Evolutionary conservation across 116 monocot genomes (phyloP), one percentile per base, ranked within the genome.

Genomic region (Dioscorea cayenensis): DNA sequence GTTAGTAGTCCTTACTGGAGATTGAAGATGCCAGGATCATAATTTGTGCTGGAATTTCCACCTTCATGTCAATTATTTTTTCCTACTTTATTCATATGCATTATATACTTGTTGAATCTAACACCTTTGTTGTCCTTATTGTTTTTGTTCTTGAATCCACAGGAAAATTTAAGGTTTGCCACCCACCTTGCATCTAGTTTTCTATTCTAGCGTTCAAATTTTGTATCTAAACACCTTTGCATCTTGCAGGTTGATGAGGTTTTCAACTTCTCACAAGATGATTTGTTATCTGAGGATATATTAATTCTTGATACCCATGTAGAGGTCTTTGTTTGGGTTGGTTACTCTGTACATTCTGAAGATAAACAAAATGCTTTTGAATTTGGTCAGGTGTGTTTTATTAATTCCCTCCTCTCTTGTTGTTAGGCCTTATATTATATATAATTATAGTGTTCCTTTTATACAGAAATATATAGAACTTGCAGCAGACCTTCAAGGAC

Each of bases 271-370:
- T 79, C 91, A 25, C 99, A 99, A 94, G 99, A 99, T 77, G 99
- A 99, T 84, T 61, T 99, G 43, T 81, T 99, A 67, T 87, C 94
- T 4, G 99, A 99, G 75, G 99, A 99, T 74, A 87, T 87, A 16
- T 66, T 99, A 75, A 82, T 99, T 66, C 87, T 99, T 22, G 89
- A 94, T 76, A 91, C 94, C 37, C 89, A 85, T 79, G 78, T 80
- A 35, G 99, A 99, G 66, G 79, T 99, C 36, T 99, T 99, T 89
- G 78, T 94, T 83, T 99, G 99, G 99, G 73, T 99, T 72, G 99
- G 99, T 49, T 81, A 94, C 12, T 91, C 74, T 43, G 94, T 91
- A 61, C 89, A 85, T 67, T 29, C 82, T 14, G 94, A 89, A 67
- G 91, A 94, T 73, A 99, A 91, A 36, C 86, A 87, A 68, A 85